Evolutionary conservation across 1,139 yeast species (phyloP).

Genomic region (Yamadazyma conglobata): DNA sequence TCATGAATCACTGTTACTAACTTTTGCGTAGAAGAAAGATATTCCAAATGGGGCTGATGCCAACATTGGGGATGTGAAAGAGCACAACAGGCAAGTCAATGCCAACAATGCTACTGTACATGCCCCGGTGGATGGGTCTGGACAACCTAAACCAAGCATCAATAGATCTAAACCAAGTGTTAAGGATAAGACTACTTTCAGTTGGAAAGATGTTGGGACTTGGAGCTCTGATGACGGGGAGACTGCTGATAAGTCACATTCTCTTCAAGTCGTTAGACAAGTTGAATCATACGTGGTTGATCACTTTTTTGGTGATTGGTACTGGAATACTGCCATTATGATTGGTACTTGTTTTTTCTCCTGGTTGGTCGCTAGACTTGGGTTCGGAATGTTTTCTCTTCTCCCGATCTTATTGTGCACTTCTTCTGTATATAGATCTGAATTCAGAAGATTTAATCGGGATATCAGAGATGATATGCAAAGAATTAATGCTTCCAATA

Average conservation of each 20-base stretch:
- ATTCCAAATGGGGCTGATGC: slow-evolving; percentile 16
- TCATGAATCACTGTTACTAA: too few species aligned
- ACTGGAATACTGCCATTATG: slow-evolving; percentile 61
- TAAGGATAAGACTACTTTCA: slow-evolving; percentile 33
- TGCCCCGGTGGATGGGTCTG: slow-evolving; percentile 27
- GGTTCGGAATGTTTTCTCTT: slow-evolving; percentile 58
- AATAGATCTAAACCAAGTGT: slow-evolving; percentile 19
- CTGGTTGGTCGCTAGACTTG: slow-evolving; percentile 56
- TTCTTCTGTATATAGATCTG: slow-evolving; percentile 64
- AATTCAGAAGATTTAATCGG: slow-evolving; percentile 69
- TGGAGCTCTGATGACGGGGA: slow-evolving; percentile 26
- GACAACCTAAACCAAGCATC: slow-evolving; percentile 8
- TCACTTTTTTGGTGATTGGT: slow-evolving; percentile 68
- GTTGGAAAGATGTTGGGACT: slow-evolving; percentile 42
- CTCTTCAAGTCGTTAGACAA: slow-evolving; percentile 23
- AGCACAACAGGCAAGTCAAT: slow-evolving; percentile 24
- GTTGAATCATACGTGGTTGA: slow-evolving; percentile 63
- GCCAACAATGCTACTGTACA: slow-evolving; percentile 5
- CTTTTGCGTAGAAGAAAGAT: slow-evolving; percentile 10
- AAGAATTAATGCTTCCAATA: slow-evolving; percentile 56
- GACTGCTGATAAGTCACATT: slow-evolving; percentile 22
- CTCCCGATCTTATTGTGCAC: slow-evolving; percentile 57
- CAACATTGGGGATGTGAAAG: slow-evolving; percentile 30
- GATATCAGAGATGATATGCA: slow-evolving; percentile 71
- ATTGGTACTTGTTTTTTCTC: slow-evolving; percentile 71